These are phyloP conservation scores for Apophysomyces sp. DNA, from an alignment of 371 early-diverging fungal genomes.

Conservation along the genomic window DNA sequence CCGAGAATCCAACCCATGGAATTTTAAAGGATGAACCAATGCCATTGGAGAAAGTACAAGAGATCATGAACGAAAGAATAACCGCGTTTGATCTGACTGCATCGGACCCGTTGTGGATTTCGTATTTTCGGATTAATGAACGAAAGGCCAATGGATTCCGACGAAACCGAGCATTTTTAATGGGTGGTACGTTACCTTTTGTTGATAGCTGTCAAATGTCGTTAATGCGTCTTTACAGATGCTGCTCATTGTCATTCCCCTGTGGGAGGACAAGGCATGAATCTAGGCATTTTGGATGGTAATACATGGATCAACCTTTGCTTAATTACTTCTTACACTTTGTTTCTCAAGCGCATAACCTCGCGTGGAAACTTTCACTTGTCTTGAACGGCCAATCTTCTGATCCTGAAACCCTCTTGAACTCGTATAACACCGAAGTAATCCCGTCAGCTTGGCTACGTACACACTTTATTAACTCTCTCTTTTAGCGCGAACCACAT, in stretches of 20 bases:
- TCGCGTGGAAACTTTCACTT: slow-evolving; percentile 45
- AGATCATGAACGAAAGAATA: background rate
- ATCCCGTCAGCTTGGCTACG: too few relatives aligned
- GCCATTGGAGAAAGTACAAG: slow-evolving; percentile 5
- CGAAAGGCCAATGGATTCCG: slow-evolving; percentile 42
- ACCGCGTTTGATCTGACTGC: slow-evolving; percentile 5
- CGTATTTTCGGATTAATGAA: slow-evolving; percentile 40
- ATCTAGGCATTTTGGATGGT: slow-evolving; percentile 45
- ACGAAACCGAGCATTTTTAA: slow-evolving; percentile 28
- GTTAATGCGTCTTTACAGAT: slow-evolving; percentile 26
- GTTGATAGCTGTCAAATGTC: too few relatives aligned
- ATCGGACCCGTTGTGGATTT: slow-evolving; percentile 14
- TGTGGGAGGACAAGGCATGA: slow-evolving; percentile 38
- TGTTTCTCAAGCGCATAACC: slow-evolving; percentile 30
- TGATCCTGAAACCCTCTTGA: slow-evolving; percentile 28
- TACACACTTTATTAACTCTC: too few relatives aligned
- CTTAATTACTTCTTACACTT: background rate
- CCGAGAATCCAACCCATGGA: background rate
- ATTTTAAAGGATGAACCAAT: background rate
- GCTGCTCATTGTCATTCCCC: slow-evolving; percentile 47
- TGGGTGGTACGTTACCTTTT: slow-evolving; percentile 31
- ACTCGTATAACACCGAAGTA: slow-evolving; percentile 35
- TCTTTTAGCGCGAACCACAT: background rate
- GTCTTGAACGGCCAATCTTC: slow-evolving; percentile 22
- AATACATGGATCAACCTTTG: background rate